Conservation (phyloP, 768 basidiomycete species). For the Lactarius vividus region DNA sequence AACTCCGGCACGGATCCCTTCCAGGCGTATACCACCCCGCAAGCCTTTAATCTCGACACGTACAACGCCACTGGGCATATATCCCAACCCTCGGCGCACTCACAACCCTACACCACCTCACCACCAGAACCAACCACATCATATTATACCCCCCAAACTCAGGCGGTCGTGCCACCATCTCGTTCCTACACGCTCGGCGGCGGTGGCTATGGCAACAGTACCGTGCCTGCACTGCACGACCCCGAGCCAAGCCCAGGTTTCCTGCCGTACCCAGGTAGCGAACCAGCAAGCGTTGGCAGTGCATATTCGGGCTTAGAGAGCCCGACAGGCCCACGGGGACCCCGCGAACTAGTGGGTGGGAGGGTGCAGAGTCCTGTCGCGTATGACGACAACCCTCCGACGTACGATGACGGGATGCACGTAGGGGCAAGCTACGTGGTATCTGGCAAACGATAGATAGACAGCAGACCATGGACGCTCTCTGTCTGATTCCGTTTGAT, state of each 20-base stretch:
- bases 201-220: slow-evolving; percentile 51
- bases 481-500: not conserved
- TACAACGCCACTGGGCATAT: slow-evolving; percentile 40
- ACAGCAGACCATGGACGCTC: not conserved
- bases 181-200: slow-evolving; percentile 59
- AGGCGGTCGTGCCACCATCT: slow-evolving; percentile 1
- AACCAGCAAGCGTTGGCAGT: slow-evolving; percentile 10
- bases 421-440: not conserved
- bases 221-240: slow-evolving; percentile 33
- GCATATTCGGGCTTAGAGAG: slow-evolving; percentile 15
- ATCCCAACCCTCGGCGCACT: slow-evolving; percentile 10
- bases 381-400: slow-evolving; percentile 60
- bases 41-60: slow-evolving; percentile 38
- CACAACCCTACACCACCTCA: slow-evolving; percentile 21
- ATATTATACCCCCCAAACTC: slow-evolving; percentile 20
- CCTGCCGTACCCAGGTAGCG: slow-evolving; percentile 28
- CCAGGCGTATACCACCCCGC: slow-evolving; percentile 34
- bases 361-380: slow-evolving; percentile 16
- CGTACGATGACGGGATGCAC: slow-evolving; percentile 53
- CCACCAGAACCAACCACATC: slow-evolving; percentile 15
- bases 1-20: slow-evolving; percentile 44
- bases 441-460: slow-evolving; percentile 16
- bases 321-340: slow-evolving; percentile 5
- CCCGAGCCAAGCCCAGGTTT: slow-evolving; percentile 20
- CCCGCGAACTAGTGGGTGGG: slow-evolving; percentile 1